Percentiles rank a stretch among this genome's conserved stretches.
Evolutionary conservation across 306 rosid species (phyloP).

Genomic region (Betula pendula): DNA sequence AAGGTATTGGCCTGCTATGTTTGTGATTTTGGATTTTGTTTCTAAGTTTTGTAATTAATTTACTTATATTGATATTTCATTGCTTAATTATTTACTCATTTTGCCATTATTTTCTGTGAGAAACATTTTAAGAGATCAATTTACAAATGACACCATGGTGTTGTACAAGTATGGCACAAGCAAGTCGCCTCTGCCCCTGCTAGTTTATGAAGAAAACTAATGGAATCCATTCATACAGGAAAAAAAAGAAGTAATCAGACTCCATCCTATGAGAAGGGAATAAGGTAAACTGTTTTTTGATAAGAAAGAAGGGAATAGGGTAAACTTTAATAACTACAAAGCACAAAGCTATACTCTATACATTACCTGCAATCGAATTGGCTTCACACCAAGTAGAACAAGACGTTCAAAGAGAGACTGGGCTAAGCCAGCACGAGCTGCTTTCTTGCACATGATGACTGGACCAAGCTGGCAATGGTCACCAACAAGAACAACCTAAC

Average conservation of each 20-base stretch:
- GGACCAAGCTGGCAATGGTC: conserved; percentile 99
- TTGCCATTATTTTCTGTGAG: background rate
- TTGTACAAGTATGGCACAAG: background rate
- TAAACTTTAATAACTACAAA: background rate
- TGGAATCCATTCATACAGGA: background rate
- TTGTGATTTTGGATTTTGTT: background rate
- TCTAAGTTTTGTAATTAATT: background rate
- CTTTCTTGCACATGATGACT: conserved; percentile 99
- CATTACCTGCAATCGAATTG: conserved; percentile 95
- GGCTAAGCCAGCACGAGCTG: conserved; percentile 99
- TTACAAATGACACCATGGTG: background rate
- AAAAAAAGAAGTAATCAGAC: background rate
- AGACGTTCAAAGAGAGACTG: conserved; percentile 99
- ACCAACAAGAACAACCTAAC: conserved; percentile 96
- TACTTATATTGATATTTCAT: too few species aligned
- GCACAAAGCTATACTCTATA: background rate
- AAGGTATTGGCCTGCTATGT: background rate
- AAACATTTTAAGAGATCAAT: background rate
- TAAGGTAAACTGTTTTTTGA: too few species aligned
- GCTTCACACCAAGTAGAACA: conserved; percentile 94
- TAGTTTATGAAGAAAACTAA: background rate
- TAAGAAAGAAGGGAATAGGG: background rate
- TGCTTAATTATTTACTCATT: background rate
- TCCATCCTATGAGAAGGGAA: background rate
- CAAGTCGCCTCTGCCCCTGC: background rate